A percentile compares a stretch with the other conserved stretches of the same genome.
These are phyloP conservation scores for Colletotrichum tamarilloi DNA, from an alignment of 2,329 filamentous ascomycete species.

Conservation along the genomic window DNA sequence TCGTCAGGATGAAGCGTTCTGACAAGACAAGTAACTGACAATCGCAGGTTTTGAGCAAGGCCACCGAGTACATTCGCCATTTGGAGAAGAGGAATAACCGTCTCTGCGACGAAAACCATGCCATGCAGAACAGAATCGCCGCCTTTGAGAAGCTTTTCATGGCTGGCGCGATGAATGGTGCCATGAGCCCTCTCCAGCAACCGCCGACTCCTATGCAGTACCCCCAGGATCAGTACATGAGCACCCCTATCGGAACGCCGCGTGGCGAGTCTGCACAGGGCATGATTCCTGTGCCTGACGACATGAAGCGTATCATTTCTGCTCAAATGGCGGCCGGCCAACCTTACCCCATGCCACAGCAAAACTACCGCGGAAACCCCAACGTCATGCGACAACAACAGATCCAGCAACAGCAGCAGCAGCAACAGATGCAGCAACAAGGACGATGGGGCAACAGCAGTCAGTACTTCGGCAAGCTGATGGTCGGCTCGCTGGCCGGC, in stretches of 20 bases:
- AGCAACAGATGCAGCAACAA: constrained; percentile 58
- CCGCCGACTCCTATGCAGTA: constrained; percentile 66
- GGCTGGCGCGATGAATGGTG: constrained; percentile 75
- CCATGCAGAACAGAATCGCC: constrained; percentile 81
- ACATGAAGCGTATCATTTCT: constrained; percentile 72
- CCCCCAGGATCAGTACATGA: constrained; percentile 57
- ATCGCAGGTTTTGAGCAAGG: constrained; percentile 83
- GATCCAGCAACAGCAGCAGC: constrained; percentile 63
- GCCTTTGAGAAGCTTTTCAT: constrained; percentile 84
- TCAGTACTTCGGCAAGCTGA: constrained; percentile 79
- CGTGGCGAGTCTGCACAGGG: constrained; percentile 60
- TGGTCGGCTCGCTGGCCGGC: constrained; percentile 92
- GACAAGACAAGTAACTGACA: neutral
- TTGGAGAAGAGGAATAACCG: constrained; percentile 90
- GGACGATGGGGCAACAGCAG: constrained; percentile 64
- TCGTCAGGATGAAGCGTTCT: neutral
- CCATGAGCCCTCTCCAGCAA: constrained; percentile 65
- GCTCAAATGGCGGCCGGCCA: constrained; percentile 66
- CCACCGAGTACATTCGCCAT: constrained; percentile 95
- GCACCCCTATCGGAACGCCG: constrained; percentile 55
- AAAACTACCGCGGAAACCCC: constrained; percentile 60
- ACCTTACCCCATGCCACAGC: constrained; percentile 61
- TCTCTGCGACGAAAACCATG: constrained; percentile 82
- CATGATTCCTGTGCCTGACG: constrained; percentile 74
- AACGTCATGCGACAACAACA: constrained; percentile 65